These are phyloP conservation scores for Ligustrum vulgare DNA, from an alignment of 257 asterid genomes.

Conservation along the genomic window DNA sequence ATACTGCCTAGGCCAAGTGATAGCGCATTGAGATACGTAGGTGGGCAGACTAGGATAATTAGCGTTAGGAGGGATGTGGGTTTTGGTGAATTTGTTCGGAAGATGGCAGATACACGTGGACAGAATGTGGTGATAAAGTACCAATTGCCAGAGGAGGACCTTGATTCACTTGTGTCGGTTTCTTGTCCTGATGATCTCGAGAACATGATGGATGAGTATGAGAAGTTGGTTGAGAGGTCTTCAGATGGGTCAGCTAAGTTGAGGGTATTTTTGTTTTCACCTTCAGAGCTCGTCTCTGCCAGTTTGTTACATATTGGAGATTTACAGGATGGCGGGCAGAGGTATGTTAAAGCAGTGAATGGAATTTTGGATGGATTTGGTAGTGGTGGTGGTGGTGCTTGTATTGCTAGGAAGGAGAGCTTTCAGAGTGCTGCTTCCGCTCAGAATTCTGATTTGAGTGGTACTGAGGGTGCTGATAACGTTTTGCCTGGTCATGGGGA, in stretches of 20 bases:
- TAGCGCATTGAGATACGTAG: slow-evolving; percentile 84
- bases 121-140: slow-evolving; percentile 77
- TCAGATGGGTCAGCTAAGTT: slow-evolving; percentile 82
- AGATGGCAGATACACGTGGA: slow-evolving; percentile 56
- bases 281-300: slow-evolving; percentile 69
- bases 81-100: slow-evolving; percentile 61
- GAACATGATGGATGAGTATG: slow-evolving; percentile 98
- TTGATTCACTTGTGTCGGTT: slow-evolving; percentile 93
- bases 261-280: slow-evolving; percentile 81
- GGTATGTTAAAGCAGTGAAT: slow-evolving; percentile 90
- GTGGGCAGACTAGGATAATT: slow-evolving; percentile 93
- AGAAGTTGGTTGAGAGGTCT: slow-evolving; percentile 72
- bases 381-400: slow-evolving; percentile 35
- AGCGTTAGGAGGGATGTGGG: slow-evolving; percentile 64
- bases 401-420: slow-evolving; percentile 69
- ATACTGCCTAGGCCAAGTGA: slow-evolving; percentile 90
- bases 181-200: slow-evolving; percentile 93
- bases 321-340: slow-evolving; percentile 72
- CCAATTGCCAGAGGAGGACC: slow-evolving; percentile 96
- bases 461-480: slow-evolving; percentile 61
- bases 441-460: slow-evolving; percentile 66
- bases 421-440: slow-evolving; percentile 66
- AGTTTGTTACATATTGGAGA: slow-evolving; percentile 47
- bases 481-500: slow-evolving; percentile 44
- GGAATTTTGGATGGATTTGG: slow-evolving; percentile 55